Conservation (phyloP, 305 asterid species). For the Fraxinus nigra region DNA sequence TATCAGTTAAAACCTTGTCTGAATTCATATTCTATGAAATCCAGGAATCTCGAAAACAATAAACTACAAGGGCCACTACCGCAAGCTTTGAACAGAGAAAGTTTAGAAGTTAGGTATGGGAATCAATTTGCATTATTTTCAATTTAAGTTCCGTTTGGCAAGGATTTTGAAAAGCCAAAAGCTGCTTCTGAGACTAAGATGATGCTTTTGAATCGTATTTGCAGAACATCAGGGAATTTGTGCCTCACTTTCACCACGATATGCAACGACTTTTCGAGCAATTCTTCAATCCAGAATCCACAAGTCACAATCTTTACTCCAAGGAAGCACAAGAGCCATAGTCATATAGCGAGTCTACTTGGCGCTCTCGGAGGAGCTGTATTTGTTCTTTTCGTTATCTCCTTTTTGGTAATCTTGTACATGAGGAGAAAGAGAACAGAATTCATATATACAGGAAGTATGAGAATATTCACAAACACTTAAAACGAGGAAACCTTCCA, state of each 20-base stretch:
- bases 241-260: slow-evolving; percentile 74
- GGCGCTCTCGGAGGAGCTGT: slow-evolving; percentile 62
- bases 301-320: slow-evolving; percentile 71
- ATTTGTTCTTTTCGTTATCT: slow-evolving; percentile 39
- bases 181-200: background rate
- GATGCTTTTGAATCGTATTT: background rate
- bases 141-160: background rate
- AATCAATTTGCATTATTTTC: background rate
- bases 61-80: slow-evolving; percentile 89
- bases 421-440: slow-evolving; percentile 44
- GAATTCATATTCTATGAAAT: slow-evolving; percentile 20
- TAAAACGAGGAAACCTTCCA: background rate
- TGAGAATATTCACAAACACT: slow-evolving; percentile 3
- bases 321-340: slow-evolving; percentile 47
- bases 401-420: slow-evolving; percentile 52
- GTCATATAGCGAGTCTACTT: slow-evolving; percentile 48
- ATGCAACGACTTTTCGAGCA: slow-evolving; percentile 55
- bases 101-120: slow-evolving; percentile 67
- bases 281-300: slow-evolving; percentile 62
- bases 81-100: slow-evolving; percentile 61
- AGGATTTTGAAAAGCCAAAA: background rate
- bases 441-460: slow-evolving; percentile 47
- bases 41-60: slow-evolving; percentile 79
- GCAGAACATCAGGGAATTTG: slow-evolving; percentile 80
- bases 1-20: background rate